Percentiles rank a stretch among this genome's conserved stretches.
Evolutionary conservation across 2,329 filamentous ascomycete species (phyloP).

Genomic region (Hypoxylon sp.): DNA sequence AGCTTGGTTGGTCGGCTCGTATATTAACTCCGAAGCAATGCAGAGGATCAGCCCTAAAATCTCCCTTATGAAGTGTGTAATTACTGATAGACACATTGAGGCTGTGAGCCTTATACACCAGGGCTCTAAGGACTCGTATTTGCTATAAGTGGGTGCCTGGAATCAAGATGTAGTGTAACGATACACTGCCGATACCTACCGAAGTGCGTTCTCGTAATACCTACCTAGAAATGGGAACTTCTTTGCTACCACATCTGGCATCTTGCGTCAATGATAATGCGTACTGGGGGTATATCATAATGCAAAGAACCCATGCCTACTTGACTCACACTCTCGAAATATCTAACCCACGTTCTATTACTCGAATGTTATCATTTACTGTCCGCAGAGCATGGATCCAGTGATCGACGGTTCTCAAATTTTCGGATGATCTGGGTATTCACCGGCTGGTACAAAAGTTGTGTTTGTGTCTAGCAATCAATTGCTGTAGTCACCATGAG

Average conservation of each 20-base stretch:
- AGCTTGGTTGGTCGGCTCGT: constrained; percentile 1
- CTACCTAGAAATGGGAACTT: background rate
- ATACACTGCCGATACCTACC: background rate
- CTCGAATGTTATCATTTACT: too few relatives aligned
- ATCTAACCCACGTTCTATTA: too few relatives aligned
- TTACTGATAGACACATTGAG: background rate
- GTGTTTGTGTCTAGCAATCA: background rate
- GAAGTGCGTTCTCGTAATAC: too few relatives aligned
- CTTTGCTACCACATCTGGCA: background rate
- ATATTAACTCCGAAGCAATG: background rate
- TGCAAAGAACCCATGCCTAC: background rate
- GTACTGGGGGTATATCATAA: background rate
- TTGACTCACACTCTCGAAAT: background rate
- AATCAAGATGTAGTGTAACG: background rate
- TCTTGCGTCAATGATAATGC: background rate
- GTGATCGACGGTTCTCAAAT: background rate
- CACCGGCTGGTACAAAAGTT: background rate
- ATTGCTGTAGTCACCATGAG: background rate
- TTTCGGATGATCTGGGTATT: background rate
- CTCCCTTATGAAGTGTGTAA: background rate
- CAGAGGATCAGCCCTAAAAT: background rate
- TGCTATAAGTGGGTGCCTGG: background rate
- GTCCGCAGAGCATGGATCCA: background rate
- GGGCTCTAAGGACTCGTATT: background rate
- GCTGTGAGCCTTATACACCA: background rate